Evolutionary conservation across 2,329 filamentous ascomycete genomes (phyloP), one percentile per base, ranked within the genome.

Genomic region (Alternaria triticina): DNA sequence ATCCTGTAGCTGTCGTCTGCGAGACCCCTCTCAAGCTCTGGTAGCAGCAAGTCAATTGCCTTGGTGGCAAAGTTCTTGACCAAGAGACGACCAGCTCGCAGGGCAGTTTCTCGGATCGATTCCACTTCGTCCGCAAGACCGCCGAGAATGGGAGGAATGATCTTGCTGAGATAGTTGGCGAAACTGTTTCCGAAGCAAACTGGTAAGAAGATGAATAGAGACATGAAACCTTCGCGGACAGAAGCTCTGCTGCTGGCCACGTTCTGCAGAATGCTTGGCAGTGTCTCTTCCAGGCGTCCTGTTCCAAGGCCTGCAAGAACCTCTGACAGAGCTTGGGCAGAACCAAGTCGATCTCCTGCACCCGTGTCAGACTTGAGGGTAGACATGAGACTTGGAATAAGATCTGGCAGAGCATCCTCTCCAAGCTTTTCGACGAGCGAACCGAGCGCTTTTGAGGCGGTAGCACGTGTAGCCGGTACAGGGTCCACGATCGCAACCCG

Each of bases 131-230:
- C 96, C 33, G 96, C 96, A 79, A 99, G 86, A 73, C 96, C 96
- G 68, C 93, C 90, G 67, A 99, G 86, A 74, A 99, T 98, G 20
- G 96, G 92, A 17, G 96, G 96, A 72, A 99, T 97, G 74, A 99
- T 97, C 77, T 90, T 94, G 82, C 90, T 93, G 65, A 99, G 90
- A 77, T 99, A 99, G 77, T 93, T 94, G 71, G 96, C 91, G 76
- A 99, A 99, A 80, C 94, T 97, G 86, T 99, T 99, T 75, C 96
- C 96, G 74, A 99, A 99, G 83, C 96, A 99, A 57, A 97, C 96
- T 12, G 96, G 96, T 83, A 99, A 89, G 87, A 97, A 99, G 70
- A 99, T 98, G 82, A 99, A 99, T 44, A 99, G 87, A 8, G 96
- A 97, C 96, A 99, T 99, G 84, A 99, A 99, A 49, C 96, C 96